These are phyloP conservation scores for Arthromyces matolae DNA, from an alignment of 768 basidiomycete genomes.

Conservation along the genomic window DNA sequence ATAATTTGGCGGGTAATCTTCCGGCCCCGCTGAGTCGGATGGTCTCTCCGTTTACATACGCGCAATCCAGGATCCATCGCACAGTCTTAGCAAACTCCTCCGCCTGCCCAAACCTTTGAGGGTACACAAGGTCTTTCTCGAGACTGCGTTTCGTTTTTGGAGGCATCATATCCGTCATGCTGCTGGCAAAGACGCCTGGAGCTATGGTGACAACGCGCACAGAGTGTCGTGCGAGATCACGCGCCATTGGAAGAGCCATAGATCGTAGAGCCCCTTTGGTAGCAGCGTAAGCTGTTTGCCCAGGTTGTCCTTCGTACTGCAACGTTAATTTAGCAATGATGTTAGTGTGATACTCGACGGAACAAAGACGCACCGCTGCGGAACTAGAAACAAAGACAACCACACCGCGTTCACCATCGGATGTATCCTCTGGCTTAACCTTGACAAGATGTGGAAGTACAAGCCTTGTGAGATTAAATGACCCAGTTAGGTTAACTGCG, in stretches of 20 bases:
- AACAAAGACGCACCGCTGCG: conserved; percentile 39
- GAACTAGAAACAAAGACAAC: conserved; percentile 55
- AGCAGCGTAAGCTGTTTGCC: conserved; percentile 55
- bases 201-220: conserved; percentile 57
- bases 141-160: conserved; percentile 18
- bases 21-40: conserved; percentile 43
- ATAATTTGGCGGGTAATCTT: not conserved
- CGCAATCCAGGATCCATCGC: conserved; percentile 46
- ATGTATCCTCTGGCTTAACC: conserved; percentile 41
- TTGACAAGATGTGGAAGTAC: conserved; percentile 47
- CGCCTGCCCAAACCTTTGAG: conserved; percentile 45
- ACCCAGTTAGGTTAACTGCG: conserved; percentile 53
- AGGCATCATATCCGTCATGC: not conserved
- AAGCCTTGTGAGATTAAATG: conserved; percentile 56
- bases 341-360: not conserved
- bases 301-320: conserved; percentile 55
- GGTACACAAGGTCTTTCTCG: conserved; percentile 40
- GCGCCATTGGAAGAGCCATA: conserved; percentile 59
- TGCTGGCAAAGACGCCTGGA: conserved; percentile 47
- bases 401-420: conserved; percentile 53
- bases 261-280: conserved; percentile 55
- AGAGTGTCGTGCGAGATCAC: conserved; percentile 51
- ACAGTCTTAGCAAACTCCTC: conserved; percentile 52
- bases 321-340: not conserved
- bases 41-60: conserved; percentile 56